These are phyloP conservation scores for Populus nigra DNA, from an alignment of 345 rosid genomes.

Conservation along the genomic window DNA sequence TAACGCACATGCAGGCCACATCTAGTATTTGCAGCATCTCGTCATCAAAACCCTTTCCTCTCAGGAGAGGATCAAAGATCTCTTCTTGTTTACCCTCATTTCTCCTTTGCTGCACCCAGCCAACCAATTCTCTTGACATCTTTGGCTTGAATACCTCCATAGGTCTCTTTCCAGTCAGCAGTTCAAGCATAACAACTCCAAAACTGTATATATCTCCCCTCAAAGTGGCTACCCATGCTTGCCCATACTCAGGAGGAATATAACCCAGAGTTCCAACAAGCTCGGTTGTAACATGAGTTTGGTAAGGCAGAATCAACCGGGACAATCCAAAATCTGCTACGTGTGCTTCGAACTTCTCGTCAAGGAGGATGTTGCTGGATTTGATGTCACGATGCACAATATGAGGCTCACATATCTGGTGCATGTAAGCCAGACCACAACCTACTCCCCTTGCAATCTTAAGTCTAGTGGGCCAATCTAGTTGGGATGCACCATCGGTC, in stretches of 20 bases:
- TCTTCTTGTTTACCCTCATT: conserved; percentile 36
- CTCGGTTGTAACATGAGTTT: conserved; percentile 46
- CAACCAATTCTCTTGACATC: conserved; percentile 39
- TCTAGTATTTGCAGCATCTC: conserved; percentile 42
- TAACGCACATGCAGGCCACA: conserved; percentile 42
- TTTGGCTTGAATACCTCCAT: conserved; percentile 40
- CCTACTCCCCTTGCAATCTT: conserved; percentile 40
- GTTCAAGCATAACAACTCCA: conserved; percentile 48
- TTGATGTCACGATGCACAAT: conserved; percentile 53
- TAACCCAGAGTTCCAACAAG: conserved; percentile 49
- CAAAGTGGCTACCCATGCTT: conserved; percentile 47
- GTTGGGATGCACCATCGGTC: conserved; percentile 34
- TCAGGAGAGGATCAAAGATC: conserved; percentile 36
- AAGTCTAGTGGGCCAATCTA: conserved; percentile 46
- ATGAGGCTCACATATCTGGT: conserved; percentile 37
- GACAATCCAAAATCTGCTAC: conserved; percentile 49
- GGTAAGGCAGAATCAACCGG: conserved; percentile 44
- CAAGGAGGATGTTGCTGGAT: conserved; percentile 50
- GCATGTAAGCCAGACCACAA: conserved; percentile 46
- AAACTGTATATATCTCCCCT: conserved; percentile 53
- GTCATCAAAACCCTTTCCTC: conserved; percentile 41
- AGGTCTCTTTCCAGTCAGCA: conserved; percentile 46
- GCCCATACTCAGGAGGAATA: conserved; percentile 50
- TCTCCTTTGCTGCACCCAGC: conserved; percentile 41
- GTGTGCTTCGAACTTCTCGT: conserved; percentile 42